These are phyloP conservation scores for Chaetomium sp. DNA, from an alignment of 2,329 filamentous ascomycete genomes.

Conservation along the genomic window DNA sequence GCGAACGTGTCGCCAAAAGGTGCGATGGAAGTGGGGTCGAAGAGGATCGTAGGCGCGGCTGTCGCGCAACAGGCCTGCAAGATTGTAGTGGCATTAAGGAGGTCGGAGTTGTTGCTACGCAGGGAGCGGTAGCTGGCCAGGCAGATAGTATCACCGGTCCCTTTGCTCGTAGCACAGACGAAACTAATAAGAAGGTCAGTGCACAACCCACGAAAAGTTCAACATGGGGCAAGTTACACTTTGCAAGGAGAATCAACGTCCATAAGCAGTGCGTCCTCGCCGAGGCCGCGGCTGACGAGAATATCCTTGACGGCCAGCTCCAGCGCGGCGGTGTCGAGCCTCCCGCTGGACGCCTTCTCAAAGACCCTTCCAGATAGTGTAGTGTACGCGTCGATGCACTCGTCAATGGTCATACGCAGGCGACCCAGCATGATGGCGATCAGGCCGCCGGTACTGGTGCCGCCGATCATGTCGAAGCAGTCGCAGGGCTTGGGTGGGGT, in stretches of 20 bases:
- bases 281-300: slow-evolving; percentile 9
- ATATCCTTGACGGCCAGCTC: slow-evolving; percentile 20
- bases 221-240: slow-evolving; percentile 13
- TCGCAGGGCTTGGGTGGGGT: slow-evolving; percentile 19
- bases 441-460: slow-evolving; percentile 30
- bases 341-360: slow-evolving; percentile 15
- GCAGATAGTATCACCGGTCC: slow-evolving; percentile 17
- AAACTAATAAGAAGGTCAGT: slow-evolving; percentile 4
- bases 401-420: slow-evolving; percentile 29
- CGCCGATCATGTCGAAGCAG: slow-evolving; percentile 18
- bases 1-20: not conserved
- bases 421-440: slow-evolving; percentile 29
- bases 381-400: slow-evolving; percentile 35
- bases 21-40: not conserved
- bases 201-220: not conserved
- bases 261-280: slow-evolving; percentile 19
- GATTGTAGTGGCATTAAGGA: not conserved
- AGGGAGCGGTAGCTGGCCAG: not conserved
- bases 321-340: slow-evolving; percentile 15
- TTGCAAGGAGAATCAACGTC: slow-evolving; percentile 20
- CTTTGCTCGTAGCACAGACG: slow-evolving; percentile 22
- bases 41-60: not conserved
- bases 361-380: slow-evolving; percentile 19
- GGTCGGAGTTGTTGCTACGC: not conserved
- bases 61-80: not conserved